Evolutionary conservation across 805 yeast species (phyloP), one percentile per base, ranked within the genome.

Genomic region (Lipomyces oligophaga): DNA sequence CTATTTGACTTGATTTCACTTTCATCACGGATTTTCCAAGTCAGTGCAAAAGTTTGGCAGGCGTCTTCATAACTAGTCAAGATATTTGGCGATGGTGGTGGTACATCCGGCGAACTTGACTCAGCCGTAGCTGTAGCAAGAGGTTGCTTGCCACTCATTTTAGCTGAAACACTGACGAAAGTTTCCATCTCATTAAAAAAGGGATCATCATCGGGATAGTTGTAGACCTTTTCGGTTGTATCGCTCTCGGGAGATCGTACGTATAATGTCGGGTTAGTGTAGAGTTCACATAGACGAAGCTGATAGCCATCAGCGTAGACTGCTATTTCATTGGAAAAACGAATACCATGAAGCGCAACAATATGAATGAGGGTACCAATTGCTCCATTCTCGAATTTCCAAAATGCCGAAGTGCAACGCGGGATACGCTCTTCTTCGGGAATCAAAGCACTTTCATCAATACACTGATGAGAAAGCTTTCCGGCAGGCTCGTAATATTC

Each of bases 251-350:
- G 58, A 16, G 43, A 18, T 8, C 59, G 45, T 24, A 55, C 57
- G 39, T 45, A 49, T 11, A 54, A 35, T 13, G 44, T 41, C 7
- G 59, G 59, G 8, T 21, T 28, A 10, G 50, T 47, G 37, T 55
- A 55, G 15, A 50, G 50, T 34, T 53, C 53, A 10, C 45, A 35
- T 19, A 55, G 46, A 15, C 58, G 52, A 16, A 52, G 28, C 38
- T 55, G 57, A 35, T 53, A 53, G 20, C 59, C 58, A 26, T 53
- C 55, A 15, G 58, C 55, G 32, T 47, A 50, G 25, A 53, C 44
- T 11, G 52, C 43, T 16, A 55, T 45, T 27, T 49, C 54, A 40
- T 50, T 53, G 4, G 54, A 43, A 32, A 49, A 55, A 16, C 47
- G 33, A 20, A 45, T 37, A 8, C 57, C 58, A 32, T 55, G 57